phyloP scores from a whole-genome alignment of 768 basidiomycete species.

The Termitomyces bulborhizus region DNA sequence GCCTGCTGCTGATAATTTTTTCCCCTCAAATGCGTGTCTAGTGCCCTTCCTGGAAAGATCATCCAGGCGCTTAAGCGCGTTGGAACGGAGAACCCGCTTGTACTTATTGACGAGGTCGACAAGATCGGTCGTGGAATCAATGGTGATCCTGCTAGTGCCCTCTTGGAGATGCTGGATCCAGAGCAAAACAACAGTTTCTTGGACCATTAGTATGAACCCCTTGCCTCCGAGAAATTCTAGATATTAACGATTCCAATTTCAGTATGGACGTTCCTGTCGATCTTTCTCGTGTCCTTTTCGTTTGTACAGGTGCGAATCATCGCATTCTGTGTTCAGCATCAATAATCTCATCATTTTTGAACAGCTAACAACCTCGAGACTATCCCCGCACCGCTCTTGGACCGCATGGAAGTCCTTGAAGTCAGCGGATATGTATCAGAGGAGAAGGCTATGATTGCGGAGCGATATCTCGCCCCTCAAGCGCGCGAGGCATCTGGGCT shows the following conservation, averaged over 20 bases:
- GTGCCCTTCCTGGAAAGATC: conserved; percentile 90
- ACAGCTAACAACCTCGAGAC: conserved; percentile 87
- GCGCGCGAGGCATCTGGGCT: conserved; percentile 89
- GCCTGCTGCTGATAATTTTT: neutral
- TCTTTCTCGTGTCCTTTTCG: conserved; percentile 92
- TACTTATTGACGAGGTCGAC: conserved; percentile 93
- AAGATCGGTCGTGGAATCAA: conserved; percentile 91
- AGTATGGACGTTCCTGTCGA: conserved; percentile 98
- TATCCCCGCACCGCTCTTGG: conserved; percentile 88
- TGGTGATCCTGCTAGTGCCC: conserved; percentile 87
- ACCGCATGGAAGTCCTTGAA: conserved; percentile 96
- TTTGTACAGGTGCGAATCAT: conserved; percentile 61
- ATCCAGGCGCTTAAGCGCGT: conserved; percentile 92
- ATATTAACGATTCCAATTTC: conserved; percentile 3
- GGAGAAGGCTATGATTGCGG: conserved; percentile 86
- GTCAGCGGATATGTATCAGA: conserved; percentile 93
- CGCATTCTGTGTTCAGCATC: neutral
- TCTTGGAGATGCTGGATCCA: conserved; percentile 91
- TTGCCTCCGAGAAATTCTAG: neutral
- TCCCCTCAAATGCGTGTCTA: conserved; percentile 17
- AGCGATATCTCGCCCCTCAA: conserved; percentile 85
- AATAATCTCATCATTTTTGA: neutral
- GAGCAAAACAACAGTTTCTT: conserved; percentile 94
- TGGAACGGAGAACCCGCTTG: conserved; percentile 89
- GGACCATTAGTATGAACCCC: conserved; percentile 81